Evolutionary conservation across 164 flowering plant genomes (phyloP).

Genomic region (Annona squamosa): DNA sequence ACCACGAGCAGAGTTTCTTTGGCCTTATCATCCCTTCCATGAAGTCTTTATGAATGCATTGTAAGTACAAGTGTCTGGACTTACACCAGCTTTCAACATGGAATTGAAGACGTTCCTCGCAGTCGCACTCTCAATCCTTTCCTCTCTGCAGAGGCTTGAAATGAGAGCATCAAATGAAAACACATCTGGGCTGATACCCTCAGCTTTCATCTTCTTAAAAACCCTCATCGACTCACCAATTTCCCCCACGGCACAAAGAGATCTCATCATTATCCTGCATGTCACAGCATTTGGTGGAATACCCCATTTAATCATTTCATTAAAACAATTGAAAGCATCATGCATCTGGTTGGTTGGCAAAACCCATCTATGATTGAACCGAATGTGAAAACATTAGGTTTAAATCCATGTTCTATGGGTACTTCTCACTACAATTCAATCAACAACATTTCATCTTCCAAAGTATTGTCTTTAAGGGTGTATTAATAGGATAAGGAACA

Average conservation of each 20-base stretch:
- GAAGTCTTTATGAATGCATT: conserved; percentile 50
- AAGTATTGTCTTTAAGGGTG: no score
- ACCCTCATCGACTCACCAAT: conserved; percentile 41
- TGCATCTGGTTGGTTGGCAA: conserved; percentile 46
- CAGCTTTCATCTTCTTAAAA: conserved; percentile 44
- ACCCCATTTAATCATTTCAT: conserved; percentile 85
- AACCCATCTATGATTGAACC: conserved; percentile 74
- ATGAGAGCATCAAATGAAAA: conserved; percentile 72
- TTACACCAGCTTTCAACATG: conserved; percentile 52
- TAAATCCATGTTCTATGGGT: conserved; percentile 56
- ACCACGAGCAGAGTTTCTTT: conserved; percentile 41
- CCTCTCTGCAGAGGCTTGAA: conserved; percentile 50
- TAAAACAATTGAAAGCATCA: conserved; percentile 71
- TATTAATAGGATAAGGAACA: no score
- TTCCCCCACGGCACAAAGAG: conserved; percentile 57
- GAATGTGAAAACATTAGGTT: conserved; percentile 78
- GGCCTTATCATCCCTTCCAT: conserved; percentile 56
- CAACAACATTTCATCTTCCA: no score
- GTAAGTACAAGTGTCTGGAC: conserved; percentile 63
- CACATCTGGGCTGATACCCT: conserved; percentile 58
- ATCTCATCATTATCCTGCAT: conserved; percentile 63
- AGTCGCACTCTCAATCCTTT: conserved; percentile 46
- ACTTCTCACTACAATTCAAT: conserved; percentile 37
- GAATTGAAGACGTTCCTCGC: conserved; percentile 37
- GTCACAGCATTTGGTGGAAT: conserved; percentile 57